Evolutionary conservation across 2,329 filamentous ascomycete genomes (phyloP).

Genomic region (Paraphaeosphaeria minitans): DNA sequence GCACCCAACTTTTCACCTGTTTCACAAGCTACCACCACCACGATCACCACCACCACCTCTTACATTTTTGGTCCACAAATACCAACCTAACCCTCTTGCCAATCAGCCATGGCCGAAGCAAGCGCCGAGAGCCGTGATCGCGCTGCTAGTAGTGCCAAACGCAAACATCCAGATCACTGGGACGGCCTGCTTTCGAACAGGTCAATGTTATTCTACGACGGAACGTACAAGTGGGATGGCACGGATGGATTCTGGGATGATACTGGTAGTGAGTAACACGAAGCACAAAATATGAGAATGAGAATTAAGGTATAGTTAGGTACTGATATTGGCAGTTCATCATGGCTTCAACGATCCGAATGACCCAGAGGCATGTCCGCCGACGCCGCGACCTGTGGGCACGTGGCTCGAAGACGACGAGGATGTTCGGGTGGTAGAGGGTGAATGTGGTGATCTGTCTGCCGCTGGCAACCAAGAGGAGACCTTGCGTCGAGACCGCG

Average conservation of each 20-base stretch:
- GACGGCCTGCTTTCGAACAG: slow-evolving; percentile 20
- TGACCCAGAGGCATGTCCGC: slow-evolving; percentile 10
- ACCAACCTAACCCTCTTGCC: neutral
- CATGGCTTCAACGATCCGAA: slow-evolving; percentile 8
- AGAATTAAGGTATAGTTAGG: neutral
- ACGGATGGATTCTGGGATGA: slow-evolving; percentile 36
- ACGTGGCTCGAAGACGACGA: slow-evolving; percentile 18
- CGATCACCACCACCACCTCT: neutral
- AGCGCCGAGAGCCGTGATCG: too few relatives aligned
- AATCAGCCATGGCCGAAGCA: neutral
- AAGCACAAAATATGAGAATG: neutral
- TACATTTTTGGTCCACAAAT: neutral
- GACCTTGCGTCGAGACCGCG: neutral
- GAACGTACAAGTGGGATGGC: slow-evolving; percentile 29
- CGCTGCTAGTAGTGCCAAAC: neutral
- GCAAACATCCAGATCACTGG: slow-evolving; percentile 3
- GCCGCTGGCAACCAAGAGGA: neutral
- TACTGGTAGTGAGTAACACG: slow-evolving; percentile 21
- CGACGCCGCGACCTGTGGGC: slow-evolving; percentile 12
- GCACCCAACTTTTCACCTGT: neutral
- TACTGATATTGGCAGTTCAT: slow-evolving; percentile 10
- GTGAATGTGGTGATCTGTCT: neutral
- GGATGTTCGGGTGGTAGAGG: neutral
- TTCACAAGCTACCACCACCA: neutral
- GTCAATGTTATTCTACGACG: slow-evolving; percentile 39